These are phyloP conservation scores for Austroboletus niveus DNA, from an alignment of 1,284 basidiomycete species.

Conservation along the genomic window DNA sequence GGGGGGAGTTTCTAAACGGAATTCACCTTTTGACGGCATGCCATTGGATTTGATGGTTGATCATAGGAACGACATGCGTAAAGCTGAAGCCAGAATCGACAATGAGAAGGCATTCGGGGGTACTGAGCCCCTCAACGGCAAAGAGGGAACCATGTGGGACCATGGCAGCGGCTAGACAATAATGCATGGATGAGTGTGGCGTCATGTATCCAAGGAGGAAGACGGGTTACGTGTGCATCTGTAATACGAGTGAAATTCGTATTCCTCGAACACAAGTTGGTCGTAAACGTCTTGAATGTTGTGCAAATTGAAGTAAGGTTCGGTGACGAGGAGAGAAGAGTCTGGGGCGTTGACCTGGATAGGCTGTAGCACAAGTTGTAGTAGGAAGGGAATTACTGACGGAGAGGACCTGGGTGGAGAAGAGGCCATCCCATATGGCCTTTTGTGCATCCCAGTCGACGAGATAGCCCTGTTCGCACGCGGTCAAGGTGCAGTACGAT, in stretches of 20 bases:
- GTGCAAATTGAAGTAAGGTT: constrained; percentile 91
- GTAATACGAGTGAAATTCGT: constrained; percentile 84
- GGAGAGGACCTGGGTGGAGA: constrained; percentile 67
- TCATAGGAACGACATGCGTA: constrained; percentile 87
- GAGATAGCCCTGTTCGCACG: constrained; percentile 69
- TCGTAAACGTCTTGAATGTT: constrained; percentile 91
- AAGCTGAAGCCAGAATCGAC: constrained; percentile 92
- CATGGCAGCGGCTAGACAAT: constrained; percentile 66
- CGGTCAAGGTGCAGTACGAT: constrained; percentile 5
- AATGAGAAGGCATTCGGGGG: constrained; percentile 79
- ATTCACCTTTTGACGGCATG: constrained; percentile 75
- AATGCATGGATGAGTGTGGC: constrained; percentile 17
- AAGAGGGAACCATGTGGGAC: constrained; percentile 66
- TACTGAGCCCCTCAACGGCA: constrained; percentile 47
- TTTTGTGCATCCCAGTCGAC: constrained; percentile 93
- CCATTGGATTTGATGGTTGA: constrained; percentile 74
- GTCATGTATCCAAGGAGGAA: constrained; percentile 17
- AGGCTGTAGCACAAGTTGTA: constrained; percentile 3
- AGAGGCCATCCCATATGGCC: constrained; percentile 85
- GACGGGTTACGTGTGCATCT: constrained; percentile 71
- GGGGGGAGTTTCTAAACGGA: constrained; percentile 14
- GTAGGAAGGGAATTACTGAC: constrained; percentile 42
- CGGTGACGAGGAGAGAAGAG: constrained; percentile 81
- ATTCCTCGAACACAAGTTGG: constrained; percentile 94
- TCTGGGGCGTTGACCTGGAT: constrained; percentile 68